These are phyloP conservation scores for Leccinum uliginosum DNA, from an alignment of 768 basidiomycete genomes.

Conservation along the genomic window DNA sequence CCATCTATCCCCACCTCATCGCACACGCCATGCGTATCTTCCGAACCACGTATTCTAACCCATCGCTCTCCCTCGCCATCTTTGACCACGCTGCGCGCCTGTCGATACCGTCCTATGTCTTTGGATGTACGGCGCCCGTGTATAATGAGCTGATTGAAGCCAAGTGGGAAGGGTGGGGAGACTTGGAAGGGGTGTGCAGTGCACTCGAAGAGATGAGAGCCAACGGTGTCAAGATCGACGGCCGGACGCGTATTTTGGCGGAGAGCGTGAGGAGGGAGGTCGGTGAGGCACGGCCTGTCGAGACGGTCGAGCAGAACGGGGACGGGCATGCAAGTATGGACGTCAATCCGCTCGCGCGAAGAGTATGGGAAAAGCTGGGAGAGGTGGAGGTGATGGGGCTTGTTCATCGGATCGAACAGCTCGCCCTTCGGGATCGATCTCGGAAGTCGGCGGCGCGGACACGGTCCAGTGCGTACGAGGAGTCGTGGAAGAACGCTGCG, in stretches of 20 bases:
- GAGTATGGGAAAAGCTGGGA: slow-evolving; percentile 37
- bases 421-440: slow-evolving; percentile 27
- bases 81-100: slow-evolving; percentile 76
- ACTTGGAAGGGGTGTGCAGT: slow-evolving; percentile 68
- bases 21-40: slow-evolving; percentile 74
- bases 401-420: slow-evolving; percentile 48
- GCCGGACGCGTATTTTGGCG: slow-evolving; percentile 54
- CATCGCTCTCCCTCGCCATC: slow-evolving; percentile 75
- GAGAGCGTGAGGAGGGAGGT: slow-evolving; percentile 63
- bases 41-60: slow-evolving; percentile 73
- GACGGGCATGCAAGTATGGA: background rate
- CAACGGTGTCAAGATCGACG: slow-evolving; percentile 69
- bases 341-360: slow-evolving; percentile 38
- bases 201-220: slow-evolving; percentile 78
- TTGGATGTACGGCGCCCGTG: slow-evolving; percentile 81
- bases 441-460: slow-evolving; percentile 8
- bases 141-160: slow-evolving; percentile 88
- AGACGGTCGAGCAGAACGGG: background rate
- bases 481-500: slow-evolving; percentile 43
- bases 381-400: slow-evolving; percentile 49
- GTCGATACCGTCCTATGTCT: slow-evolving; percentile 78
- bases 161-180: slow-evolving; percentile 82
- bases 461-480: slow-evolving; percentile 12
- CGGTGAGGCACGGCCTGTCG: slow-evolving; percentile 49
- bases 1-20: slow-evolving; percentile 71